Conservation (phyloP, 2,329 filamentous ascomycete species). For the Dactylonectria macrodidyma region DNA sequence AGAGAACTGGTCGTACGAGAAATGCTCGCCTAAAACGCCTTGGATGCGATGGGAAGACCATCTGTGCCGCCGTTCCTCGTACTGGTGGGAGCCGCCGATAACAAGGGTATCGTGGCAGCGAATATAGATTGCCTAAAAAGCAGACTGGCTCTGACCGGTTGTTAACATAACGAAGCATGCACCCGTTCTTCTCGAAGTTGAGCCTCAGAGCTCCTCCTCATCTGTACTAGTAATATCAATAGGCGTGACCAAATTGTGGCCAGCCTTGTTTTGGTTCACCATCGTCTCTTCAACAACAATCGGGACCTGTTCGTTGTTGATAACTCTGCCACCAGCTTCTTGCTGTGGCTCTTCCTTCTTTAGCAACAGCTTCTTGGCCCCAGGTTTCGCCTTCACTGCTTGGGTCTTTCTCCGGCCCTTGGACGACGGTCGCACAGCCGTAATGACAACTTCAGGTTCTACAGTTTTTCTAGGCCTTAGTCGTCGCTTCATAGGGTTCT, state of each 20-base stretch:
- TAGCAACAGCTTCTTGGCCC: slow-evolving; percentile 16
- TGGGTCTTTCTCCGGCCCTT: slow-evolving; percentile 22
- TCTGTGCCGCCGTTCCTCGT: slow-evolving; percentile 13
- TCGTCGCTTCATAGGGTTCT: slow-evolving; percentile 38
- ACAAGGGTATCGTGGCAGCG: slow-evolving; percentile 44
- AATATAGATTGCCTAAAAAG: slow-evolving; percentile 32
- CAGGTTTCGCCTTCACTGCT: slow-evolving; percentile 24
- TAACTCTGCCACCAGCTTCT: slow-evolving; percentile 2
- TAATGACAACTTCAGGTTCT: slow-evolving; percentile 21
- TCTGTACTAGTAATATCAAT: slow-evolving; percentile 39
- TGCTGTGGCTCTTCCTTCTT: slow-evolving; percentile 6
- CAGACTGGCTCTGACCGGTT: slow-evolving; percentile 17
- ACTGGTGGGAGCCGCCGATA: slow-evolving; percentile 21
- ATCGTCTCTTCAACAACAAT: slow-evolving; percentile 26
- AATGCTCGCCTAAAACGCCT: slow-evolving; percentile 29
- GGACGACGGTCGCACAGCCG: slow-evolving; percentile 26
- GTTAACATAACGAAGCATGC: slow-evolving; percentile 13
- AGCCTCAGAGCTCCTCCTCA: slow-evolving; percentile 37
- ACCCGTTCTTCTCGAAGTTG: slow-evolving; percentile 13
- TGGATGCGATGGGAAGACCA: slow-evolving; percentile 21
- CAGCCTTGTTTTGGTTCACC: slow-evolving; percentile 27
- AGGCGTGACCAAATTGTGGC: slow-evolving; percentile 28
- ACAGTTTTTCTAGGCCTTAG: slow-evolving; percentile 41
- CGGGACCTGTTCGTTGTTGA: slow-evolving; percentile 7
- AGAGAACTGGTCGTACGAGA: background rate